Evolutionary conservation across 352 stramenopile genomes (phyloP).

Genomic region (Globisporangium okanoganense): DNA sequence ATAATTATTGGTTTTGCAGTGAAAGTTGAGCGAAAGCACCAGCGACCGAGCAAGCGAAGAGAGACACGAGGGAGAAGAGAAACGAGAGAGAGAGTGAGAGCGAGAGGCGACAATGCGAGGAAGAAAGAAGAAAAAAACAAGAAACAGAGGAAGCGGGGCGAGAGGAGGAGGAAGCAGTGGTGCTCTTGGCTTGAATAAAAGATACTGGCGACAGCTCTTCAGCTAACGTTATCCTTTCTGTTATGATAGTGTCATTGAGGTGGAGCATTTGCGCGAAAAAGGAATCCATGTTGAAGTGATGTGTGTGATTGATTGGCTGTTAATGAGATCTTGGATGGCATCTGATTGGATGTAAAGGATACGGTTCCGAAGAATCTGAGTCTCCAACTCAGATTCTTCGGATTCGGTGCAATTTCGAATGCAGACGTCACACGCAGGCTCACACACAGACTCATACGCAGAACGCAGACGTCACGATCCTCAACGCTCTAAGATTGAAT

Average conservation of each 20-base stretch:
- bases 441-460: too few relatives aligned
- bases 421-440: background rate
- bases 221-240: background rate
- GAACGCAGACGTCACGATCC: background rate
- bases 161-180: background rate
- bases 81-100: background rate
- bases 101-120: background rate
- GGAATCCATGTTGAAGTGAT: background rate
- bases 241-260: background rate
- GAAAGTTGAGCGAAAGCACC: slow-evolving; percentile 13
- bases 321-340: background rate
- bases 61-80: background rate
- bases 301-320: background rate
- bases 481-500: too few relatives aligned
- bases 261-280: background rate
- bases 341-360: background rate
- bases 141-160: background rate
- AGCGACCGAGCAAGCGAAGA: slow-evolving; percentile 5
- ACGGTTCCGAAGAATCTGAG: background rate
- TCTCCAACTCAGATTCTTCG: too few relatives aligned
- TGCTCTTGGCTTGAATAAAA: slow-evolving; percentile 9
- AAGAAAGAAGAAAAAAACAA: background rate
- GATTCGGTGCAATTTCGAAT: slow-evolving; percentile 1
- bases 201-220: background rate
- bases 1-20: slow-evolving; percentile 16